Evolutionary conservation across 768 basidiomycete genomes (phyloP).

Genomic region (Macrolepiota fuliginosa): DNA sequence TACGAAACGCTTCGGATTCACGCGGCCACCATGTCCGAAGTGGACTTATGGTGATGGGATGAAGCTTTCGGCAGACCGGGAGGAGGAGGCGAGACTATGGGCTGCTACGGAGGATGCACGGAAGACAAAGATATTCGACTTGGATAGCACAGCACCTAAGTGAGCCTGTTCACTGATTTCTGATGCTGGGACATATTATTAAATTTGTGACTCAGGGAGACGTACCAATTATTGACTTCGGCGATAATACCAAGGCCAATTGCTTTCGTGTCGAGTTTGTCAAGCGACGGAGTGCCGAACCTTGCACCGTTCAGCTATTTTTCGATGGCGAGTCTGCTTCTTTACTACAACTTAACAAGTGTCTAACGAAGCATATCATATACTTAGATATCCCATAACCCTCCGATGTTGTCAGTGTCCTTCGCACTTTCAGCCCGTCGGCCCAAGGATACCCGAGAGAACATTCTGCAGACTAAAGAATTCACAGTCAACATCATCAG

Average conservation of each 20-base stretch:
- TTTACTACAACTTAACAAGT: background rate
- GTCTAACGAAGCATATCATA: background rate
- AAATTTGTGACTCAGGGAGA: constrained; percentile 24
- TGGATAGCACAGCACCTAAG: constrained; percentile 31
- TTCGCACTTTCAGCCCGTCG: constrained; percentile 43
- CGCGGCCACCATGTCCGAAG: constrained; percentile 34
- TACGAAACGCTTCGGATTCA: constrained; percentile 28
- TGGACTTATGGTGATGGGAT: constrained; percentile 44
- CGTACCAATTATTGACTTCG: constrained; percentile 53
- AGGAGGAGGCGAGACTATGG: constrained; percentile 19
- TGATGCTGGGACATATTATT: constrained; percentile 1
- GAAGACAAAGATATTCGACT: constrained; percentile 38
- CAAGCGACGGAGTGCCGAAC: constrained; percentile 49
- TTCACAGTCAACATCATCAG: constrained; percentile 76
- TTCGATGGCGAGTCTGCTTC: constrained; percentile 44
- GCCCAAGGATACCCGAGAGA: constrained; percentile 62
- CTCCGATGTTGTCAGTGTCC: constrained; percentile 64
- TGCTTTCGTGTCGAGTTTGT: constrained; percentile 62
- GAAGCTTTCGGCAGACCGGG: constrained; percentile 22
- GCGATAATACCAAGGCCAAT: constrained; percentile 66
- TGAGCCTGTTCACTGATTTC: constrained; percentile 7
- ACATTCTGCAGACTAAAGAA: constrained; percentile 61
- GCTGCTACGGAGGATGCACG: constrained; percentile 10
- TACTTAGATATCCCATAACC: constrained; percentile 58
- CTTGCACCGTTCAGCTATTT: constrained; percentile 73